These are phyloP conservation scores for Pestalotiopsis fici DNA, from an alignment of 2,329 filamentous ascomycete species.

Conservation along the genomic window DNA sequence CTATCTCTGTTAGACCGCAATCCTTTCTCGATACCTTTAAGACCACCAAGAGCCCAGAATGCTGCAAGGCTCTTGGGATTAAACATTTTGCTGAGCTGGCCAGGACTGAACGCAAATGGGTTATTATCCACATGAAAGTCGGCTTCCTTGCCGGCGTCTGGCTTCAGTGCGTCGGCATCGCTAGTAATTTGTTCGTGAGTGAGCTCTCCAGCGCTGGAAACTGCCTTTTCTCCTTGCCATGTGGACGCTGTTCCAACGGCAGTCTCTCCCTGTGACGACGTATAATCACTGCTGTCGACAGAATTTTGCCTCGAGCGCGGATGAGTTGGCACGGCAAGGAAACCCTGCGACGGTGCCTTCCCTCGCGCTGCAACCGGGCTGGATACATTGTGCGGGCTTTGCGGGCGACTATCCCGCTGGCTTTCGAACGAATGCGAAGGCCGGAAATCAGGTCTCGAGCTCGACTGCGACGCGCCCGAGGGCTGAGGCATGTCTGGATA, in stretches of 20 bases:
- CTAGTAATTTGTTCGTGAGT: slow-evolving; percentile 60
- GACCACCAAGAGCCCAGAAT: slow-evolving; percentile 78
- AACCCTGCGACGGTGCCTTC: slow-evolving; percentile 51
- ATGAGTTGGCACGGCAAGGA: slow-evolving; percentile 66
- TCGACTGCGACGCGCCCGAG: slow-evolving; percentile 17
- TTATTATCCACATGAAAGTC: slow-evolving; percentile 79
- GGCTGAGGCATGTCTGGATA: slow-evolving; percentile 12
- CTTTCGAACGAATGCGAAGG: slow-evolving; percentile 65
- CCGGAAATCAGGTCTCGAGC: slow-evolving; percentile 45
- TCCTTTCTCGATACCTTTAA: slow-evolving; percentile 77
- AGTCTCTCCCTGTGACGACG: slow-evolving; percentile 64
- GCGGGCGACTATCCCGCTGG: slow-evolving; percentile 62
- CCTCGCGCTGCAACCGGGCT: slow-evolving; percentile 51
- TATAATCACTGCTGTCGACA: slow-evolving; percentile 65
- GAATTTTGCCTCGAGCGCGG: slow-evolving; percentile 67
- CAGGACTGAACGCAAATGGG: slow-evolving; percentile 82
- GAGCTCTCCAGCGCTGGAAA: slow-evolving; percentile 29
- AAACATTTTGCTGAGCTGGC: slow-evolving; percentile 82
- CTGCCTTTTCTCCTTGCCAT: slow-evolving; percentile 40
- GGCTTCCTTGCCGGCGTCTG: slow-evolving; percentile 73
- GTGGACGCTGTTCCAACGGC: slow-evolving; percentile 52
- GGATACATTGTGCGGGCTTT: slow-evolving; percentile 73
- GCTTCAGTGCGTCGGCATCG: slow-evolving; percentile 69
- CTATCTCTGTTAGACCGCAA: slow-evolving; percentile 70
- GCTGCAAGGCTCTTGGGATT: slow-evolving; percentile 86